Evolutionary conservation across 192 early-diverging fungal species (phyloP).

Genomic region (Gaertneriomyces semiglobifer): DNA sequence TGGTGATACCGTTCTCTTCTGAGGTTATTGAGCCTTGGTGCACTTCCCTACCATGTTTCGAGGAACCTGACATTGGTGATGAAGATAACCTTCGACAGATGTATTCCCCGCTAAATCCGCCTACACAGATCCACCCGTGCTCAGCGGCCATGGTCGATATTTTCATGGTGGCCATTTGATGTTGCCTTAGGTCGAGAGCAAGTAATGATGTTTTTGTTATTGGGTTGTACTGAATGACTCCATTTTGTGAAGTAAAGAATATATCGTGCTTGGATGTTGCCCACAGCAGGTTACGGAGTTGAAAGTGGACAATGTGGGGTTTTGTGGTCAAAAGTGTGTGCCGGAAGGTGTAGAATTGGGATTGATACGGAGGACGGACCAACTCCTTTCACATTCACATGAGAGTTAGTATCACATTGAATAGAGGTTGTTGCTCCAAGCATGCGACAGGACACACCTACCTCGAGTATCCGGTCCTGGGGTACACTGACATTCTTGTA

Average conservation of each 20-base stretch:
- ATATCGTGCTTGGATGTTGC: constrained; percentile 57
- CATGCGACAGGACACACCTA: not conserved
- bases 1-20: constrained; percentile 56
- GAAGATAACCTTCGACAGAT: not conserved
- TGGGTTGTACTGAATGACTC: constrained; percentile 30
- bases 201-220: not conserved
- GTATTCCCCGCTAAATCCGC: constrained; percentile 35
- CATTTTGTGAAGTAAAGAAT: constrained; percentile 48
- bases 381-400: constrained; percentile 16
- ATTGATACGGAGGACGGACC: constrained; percentile 26
- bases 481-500: constrained; percentile 36
- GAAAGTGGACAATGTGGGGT: constrained; percentile 59
- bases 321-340: constrained; percentile 42
- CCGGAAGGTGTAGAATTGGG: constrained; percentile 46
- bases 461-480: constrained; percentile 22
- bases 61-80: no score
- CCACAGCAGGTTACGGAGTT: constrained; percentile 62
- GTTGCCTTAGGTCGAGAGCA: constrained; percentile 15
- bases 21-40: constrained; percentile 35
- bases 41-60: not conserved
- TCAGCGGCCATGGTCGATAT: constrained; percentile 53
- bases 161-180: constrained; percentile 32
- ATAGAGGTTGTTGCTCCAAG: not conserved
- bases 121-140: constrained; percentile 45
- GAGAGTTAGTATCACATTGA: not conserved